Evolutionary conservation across 371 early-diverging fungal genomes (phyloP), one percentile per base, ranked within the genome.

Genomic region (Mucor ambiguus): DNA sequence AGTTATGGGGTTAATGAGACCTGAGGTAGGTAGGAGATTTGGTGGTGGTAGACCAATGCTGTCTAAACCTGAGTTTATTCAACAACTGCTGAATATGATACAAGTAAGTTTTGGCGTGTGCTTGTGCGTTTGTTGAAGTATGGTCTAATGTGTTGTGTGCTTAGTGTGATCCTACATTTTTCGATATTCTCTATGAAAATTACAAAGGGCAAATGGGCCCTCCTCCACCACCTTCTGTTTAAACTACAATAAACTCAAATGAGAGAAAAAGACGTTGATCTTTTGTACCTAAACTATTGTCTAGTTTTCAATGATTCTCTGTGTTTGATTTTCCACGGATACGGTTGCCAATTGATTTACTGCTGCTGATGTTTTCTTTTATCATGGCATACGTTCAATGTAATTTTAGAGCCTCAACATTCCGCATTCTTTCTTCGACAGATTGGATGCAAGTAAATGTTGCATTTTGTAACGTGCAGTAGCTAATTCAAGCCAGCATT

Each of bases 1-100:
- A n/a, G 67, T 65, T 0, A 57, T 78, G 41, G 71, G 72, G 10
- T 38, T 76, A 9, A 73, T 75, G 64, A 63, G 68, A 22, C 60
- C 70, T 14, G 80, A 80, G 35, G 24, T 80, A 2, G 61, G 43
- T 8, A 64, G 67, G 56, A 76, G 80, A 16, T 66, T 78, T 46
- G 61, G 44, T 30, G 67, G 56, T 22, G 54, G 35, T 11, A 41
- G 64, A 54, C 75, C 72, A 4, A 10, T 68, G 3, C 44, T 83
- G 29, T 81, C 84, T 16, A 83, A 81, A 24, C 76, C 80, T 20
- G 81, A 83, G 46, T 83, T 81, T 61, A 83, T 83, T 61, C 84
- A 81, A 33, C 84, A 83, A 57, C 68, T 79, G 43, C 48, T 81
- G 38, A 76, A 72, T 41, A 73, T 81, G 57, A 71, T 83, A 4